These are phyloP conservation scores for Linum lewisii DNA, from an alignment of 345 rosid genomes.

Conservation along the genomic window DNA sequence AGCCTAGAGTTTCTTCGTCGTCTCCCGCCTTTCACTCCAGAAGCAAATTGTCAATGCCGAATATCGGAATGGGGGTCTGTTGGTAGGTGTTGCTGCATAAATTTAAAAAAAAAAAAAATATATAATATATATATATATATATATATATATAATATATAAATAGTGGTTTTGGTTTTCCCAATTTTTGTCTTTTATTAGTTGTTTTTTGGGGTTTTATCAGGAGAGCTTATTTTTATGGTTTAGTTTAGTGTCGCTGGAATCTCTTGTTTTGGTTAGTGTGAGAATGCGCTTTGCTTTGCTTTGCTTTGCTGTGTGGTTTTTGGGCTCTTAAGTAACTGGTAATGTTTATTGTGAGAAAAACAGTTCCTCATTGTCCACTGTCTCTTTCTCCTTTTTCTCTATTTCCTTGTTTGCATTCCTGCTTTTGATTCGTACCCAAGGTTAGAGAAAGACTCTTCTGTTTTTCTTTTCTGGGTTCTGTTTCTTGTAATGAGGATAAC, in stretches of 20 bases:
- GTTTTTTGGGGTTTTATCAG: slow-evolving; percentile 11
- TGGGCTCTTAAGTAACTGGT: not conserved
- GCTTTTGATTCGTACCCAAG: not conserved
- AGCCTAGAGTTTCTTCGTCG: slow-evolving; percentile 24
- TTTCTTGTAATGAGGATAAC: not conserved
- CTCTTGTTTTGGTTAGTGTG: not conserved
- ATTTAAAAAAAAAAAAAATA: too few species aligned
- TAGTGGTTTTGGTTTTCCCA: slow-evolving; percentile 36
- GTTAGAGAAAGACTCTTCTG: not conserved
- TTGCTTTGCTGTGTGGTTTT: not conserved
- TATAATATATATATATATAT: slow-evolving; percentile 22
- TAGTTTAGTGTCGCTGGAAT: not conserved
- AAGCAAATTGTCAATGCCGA: not conserved
- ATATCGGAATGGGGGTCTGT: not conserved
- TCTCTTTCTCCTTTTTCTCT: not conserved
- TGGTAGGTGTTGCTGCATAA: slow-evolving; percentile 12
- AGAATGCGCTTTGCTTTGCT: not conserved
- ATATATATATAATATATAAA: slow-evolving; percentile 17
- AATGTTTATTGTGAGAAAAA: too few species aligned
- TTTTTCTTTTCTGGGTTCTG: not conserved
- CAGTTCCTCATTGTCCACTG: not conserved
- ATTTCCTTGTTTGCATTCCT: not conserved
- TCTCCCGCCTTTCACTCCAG: slow-evolving; percentile 16
- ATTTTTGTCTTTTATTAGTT: slow-evolving; percentile 12
- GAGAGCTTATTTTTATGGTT: not conserved